Percentiles rank a stretch among this genome's conserved stretches.
Evolutionary conservation across 495 filamentous ascomycete species (phyloP).

Genomic region (Umbilicaria muhlenbergii): DNA sequence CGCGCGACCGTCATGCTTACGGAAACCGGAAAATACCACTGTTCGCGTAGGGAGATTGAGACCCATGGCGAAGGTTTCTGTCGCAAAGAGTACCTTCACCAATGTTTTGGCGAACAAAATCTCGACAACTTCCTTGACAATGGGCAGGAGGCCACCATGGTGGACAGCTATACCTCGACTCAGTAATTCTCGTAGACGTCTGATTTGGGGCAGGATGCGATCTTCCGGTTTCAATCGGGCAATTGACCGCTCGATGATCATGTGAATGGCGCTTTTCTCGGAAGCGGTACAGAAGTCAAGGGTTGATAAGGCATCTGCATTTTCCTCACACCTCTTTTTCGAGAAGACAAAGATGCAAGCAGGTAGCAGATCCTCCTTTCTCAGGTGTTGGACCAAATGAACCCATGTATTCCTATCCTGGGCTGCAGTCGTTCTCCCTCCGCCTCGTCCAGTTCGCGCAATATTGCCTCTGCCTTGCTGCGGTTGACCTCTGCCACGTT

Average conservation of each 20-base stretch:
- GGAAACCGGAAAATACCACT: slow-evolving; percentile 92
- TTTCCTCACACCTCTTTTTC: slow-evolving; percentile 92
- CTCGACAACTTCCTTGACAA: slow-evolving; percentile 96
- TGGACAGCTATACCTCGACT: slow-evolving; percentile 87
- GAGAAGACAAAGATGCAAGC: slow-evolving; percentile 97
- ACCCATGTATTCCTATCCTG: slow-evolving; percentile 98
- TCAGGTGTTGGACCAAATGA: slow-evolving; percentile 77
- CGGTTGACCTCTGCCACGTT: slow-evolving; percentile 34
- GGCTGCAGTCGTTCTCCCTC: slow-evolving; percentile 67
- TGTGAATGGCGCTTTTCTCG: slow-evolving; percentile 92
- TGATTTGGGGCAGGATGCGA: slow-evolving; percentile 73
- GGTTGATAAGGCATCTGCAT: slow-evolving; percentile 86
- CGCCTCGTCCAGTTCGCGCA: slow-evolving; percentile 70
- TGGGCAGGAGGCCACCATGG: slow-evolving; percentile 86
- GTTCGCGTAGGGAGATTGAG: slow-evolving; percentile 90
- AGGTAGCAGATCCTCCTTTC: slow-evolving; percentile 71
- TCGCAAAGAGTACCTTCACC: slow-evolving; percentile 94
- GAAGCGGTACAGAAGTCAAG: slow-evolving; percentile 82
- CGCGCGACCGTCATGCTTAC: slow-evolving; percentile 82
- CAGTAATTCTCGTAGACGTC: slow-evolving; percentile 70
- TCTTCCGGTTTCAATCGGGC: slow-evolving; percentile 88
- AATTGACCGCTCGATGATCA: slow-evolving; percentile 93
- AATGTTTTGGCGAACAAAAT: slow-evolving; percentile 88
- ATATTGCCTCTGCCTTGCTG: slow-evolving; percentile 67
- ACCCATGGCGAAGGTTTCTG: slow-evolving; percentile 98